Percentiles rank a stretch among this genome's conserved stretches.
phyloP scores from a whole-genome alignment of 2,329 filamentous ascomycete species.

The Grosmannia penicillata region DNA sequence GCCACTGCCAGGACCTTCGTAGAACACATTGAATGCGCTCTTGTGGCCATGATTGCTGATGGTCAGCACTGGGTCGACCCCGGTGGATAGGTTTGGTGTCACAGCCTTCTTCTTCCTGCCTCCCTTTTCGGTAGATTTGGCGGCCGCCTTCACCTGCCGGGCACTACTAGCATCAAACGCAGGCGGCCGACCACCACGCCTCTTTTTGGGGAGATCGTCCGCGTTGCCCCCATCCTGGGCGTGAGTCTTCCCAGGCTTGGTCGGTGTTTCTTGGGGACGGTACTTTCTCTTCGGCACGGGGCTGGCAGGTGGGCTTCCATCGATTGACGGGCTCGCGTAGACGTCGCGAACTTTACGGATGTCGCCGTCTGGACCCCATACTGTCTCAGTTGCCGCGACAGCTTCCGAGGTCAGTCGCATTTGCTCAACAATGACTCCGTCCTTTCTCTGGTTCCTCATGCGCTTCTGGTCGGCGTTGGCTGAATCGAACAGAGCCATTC shows the following conservation, averaged over 20 bases:
- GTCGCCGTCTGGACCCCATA: slow-evolving; percentile 40
- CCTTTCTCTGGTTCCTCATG: slow-evolving; percentile 66
- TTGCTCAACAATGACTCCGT: slow-evolving; percentile 51
- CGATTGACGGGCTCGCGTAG: slow-evolving; percentile 42
- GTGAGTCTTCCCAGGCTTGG: background rate
- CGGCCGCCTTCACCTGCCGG: slow-evolving; percentile 1
- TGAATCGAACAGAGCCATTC: slow-evolving; percentile 71
- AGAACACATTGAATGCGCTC: slow-evolving; percentile 6
- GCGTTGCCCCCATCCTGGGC: background rate
- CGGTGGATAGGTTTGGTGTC: too few species aligned
- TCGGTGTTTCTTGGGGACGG: background rate
- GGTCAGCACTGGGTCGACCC: background rate
- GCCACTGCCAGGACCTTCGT: slow-evolving; percentile 1
- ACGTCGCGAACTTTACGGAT: slow-evolving; percentile 39
- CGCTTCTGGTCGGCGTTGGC: slow-evolving; percentile 59
- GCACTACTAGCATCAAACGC: background rate
- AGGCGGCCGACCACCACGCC: slow-evolving; percentile 1
- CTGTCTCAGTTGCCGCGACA: slow-evolving; percentile 48
- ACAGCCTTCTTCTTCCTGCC: slow-evolving; percentile 2
- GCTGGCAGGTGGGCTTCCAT: slow-evolving; percentile 31
- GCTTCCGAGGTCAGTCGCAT: slow-evolving; percentile 50
- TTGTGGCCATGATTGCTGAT: background rate
- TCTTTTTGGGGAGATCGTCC: background rate
- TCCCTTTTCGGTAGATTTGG: background rate
- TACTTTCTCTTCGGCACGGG: slow-evolving; percentile 9